phyloP scores from a whole-genome alignment of 2,329 filamentous ascomycete species.

The Penicillium sp. region DNA sequence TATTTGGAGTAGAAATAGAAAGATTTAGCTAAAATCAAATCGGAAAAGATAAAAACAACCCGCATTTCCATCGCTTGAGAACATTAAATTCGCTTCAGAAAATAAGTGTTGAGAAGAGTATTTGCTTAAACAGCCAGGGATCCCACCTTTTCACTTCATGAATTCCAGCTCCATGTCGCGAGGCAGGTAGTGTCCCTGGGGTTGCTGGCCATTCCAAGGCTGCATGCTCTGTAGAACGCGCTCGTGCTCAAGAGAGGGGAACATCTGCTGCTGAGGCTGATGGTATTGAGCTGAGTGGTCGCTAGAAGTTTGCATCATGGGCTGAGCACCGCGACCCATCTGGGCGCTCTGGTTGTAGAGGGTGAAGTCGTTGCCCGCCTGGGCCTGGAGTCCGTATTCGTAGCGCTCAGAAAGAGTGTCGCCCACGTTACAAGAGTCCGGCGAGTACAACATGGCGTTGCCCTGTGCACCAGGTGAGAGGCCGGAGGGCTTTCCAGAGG shows the following conservation, averaged over 20 bases:
- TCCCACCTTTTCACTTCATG: conserved; percentile 10
- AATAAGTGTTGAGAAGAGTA: neutral
- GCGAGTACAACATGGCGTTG: conserved; percentile 32
- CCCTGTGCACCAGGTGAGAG: conserved; percentile 29
- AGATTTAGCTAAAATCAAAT: conserved; percentile 5
- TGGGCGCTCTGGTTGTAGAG: conserved; percentile 21
- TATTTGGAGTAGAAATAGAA: neutral
- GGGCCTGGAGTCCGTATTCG: conserved; percentile 12
- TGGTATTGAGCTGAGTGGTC: conserved; percentile 12
- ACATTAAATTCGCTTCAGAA: conserved; percentile 9
- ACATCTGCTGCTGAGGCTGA: conserved; percentile 20
- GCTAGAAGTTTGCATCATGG: conserved; percentile 6
- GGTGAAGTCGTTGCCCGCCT: conserved; percentile 27
- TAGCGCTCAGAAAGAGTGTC: conserved; percentile 25
- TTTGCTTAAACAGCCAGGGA: neutral
- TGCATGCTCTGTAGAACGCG: conserved; percentile 13
- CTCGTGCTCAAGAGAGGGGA: conserved; percentile 20
- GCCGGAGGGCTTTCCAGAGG: conserved; percentile 17
- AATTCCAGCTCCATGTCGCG: conserved; percentile 21
- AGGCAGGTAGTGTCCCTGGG: conserved; percentile 12
- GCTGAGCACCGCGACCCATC: neutral
- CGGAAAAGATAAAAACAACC: neutral
- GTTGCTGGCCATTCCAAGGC: conserved; percentile 15
- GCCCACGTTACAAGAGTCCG: conserved; percentile 22
- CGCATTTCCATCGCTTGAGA: conserved; percentile 7